Evolutionary conservation across 805 yeast genomes (phyloP).

Genomic region (Sungouiozyma intestinalis): DNA sequence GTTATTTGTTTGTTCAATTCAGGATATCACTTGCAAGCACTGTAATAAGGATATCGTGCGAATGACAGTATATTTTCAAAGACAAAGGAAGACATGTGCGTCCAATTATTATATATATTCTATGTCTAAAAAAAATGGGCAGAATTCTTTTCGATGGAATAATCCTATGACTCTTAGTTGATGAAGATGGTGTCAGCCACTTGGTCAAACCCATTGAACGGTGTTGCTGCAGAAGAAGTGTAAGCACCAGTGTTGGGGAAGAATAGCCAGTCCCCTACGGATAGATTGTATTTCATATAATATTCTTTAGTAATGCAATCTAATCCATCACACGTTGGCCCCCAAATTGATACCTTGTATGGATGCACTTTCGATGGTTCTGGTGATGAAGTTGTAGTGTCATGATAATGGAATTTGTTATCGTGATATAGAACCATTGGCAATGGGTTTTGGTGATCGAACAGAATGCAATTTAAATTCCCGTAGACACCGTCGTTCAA

Average conservation of each 20-base stretch:
- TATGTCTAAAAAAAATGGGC: no score
- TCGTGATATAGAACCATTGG: constrained; percentile 56
- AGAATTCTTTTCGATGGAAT: background rate
- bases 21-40: no score
- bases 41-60: no score
- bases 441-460: constrained; percentile 77
- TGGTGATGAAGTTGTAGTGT: constrained; percentile 20
- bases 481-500: constrained; percentile 94
- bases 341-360: constrained; percentile 72
- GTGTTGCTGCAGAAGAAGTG: constrained; percentile 84
- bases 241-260: constrained; percentile 84
- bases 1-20: no score
- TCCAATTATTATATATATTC: no score
- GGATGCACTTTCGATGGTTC: constrained; percentile 9
- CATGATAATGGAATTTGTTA: constrained; percentile 35
- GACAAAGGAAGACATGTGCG: no score
- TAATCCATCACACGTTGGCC: constrained; percentile 96
- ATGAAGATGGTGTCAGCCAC: constrained; percentile 54
- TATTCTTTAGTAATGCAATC: constrained; percentile 62
- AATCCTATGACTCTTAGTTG: constrained; percentile 28
- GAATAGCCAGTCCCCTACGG: constrained; percentile 87
- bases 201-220: constrained; percentile 79
- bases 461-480: constrained; percentile 85
- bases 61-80: no score
- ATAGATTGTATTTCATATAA: constrained; percentile 46